Percentiles rank a stretch among this genome's conserved stretches.
phyloP scores from a whole-genome alignment of 805 yeast genomes.

The Candida coleopterorum region DNA sequence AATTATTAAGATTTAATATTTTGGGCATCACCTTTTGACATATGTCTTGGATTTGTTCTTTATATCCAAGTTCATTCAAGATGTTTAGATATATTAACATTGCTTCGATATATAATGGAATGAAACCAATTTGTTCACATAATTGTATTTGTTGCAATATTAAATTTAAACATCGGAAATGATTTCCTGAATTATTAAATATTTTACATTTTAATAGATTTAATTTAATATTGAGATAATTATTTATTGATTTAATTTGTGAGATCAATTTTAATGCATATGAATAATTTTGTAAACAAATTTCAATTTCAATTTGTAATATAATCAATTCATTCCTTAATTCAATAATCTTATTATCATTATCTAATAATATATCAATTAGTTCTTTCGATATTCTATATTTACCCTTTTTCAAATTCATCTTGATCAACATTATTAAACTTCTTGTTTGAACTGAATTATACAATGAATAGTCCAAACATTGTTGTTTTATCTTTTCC shows the following conservation, averaged over 20 bases:
- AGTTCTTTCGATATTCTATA: constrained; percentile 29
- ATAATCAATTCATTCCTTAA: constrained; percentile 23
- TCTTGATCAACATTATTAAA: constrained; percentile 33
- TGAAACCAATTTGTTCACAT: constrained; percentile 44
- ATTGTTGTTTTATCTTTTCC: constrained; percentile 23
- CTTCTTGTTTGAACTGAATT: constrained; percentile 39
- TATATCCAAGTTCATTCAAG: constrained; percentile 36
- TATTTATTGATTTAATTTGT: constrained; percentile 19
- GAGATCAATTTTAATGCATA: constrained; percentile 23
- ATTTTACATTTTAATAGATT: constrained; percentile 45
- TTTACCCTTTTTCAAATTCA: constrained; percentile 36
- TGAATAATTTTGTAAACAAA: constrained; percentile 26
- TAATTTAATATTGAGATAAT: constrained; percentile 42
- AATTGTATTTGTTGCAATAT: constrained; percentile 46
- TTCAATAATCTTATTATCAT: constrained; percentile 27
- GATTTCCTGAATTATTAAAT: constrained; percentile 37
- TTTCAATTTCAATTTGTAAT: constrained; percentile 26
- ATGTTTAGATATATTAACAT: constrained; percentile 42
- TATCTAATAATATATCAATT: constrained; percentile 25
- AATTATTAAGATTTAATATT: constrained; percentile 35
- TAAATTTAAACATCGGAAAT: constrained; percentile 47
- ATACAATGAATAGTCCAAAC: constrained; percentile 33
- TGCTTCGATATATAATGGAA: constrained; percentile 43
- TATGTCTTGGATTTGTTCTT: constrained; percentile 40
- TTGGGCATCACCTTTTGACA: constrained; percentile 41